These are phyloP conservation scores for Astrocystis sublimbata DNA, from an alignment of 495 filamentous ascomycete species.

Conservation along the genomic window DNA sequence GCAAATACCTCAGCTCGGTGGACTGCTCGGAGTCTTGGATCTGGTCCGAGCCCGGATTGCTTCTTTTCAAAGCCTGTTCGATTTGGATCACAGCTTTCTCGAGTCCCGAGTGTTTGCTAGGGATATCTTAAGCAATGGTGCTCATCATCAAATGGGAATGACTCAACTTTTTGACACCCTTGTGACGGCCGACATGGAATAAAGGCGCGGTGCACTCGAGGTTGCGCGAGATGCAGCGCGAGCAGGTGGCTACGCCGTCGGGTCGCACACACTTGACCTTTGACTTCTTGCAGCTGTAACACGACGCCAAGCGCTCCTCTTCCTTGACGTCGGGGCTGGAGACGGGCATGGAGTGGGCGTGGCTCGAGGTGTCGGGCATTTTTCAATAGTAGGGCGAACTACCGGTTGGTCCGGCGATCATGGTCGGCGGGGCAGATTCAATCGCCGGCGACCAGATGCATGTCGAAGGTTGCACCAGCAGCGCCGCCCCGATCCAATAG, in stretches of 20 bases:
- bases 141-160: not conserved
- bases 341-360: too few relatives aligned
- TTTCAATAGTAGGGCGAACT: conserved; percentile 16
- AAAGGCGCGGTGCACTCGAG: conserved; percentile 65
- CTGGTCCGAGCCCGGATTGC: conserved; percentile 48
- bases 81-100: conserved; percentile 74
- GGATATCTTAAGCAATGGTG: conserved; percentile 15
- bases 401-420: too few relatives aligned
- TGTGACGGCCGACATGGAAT: conserved; percentile 69
- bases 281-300: conserved; percentile 66
- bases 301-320: conserved; percentile 54
- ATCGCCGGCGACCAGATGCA: too few relatives aligned
- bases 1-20: conserved; percentile 55
- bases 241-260: conserved; percentile 57
- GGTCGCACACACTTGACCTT: conserved; percentile 61
- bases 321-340: conserved; percentile 31
- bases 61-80: conserved; percentile 69
- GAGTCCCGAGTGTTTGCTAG: conserved; percentile 69
- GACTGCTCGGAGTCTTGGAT: conserved; percentile 57
- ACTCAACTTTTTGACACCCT: conserved; percentile 69
- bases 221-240: conserved; percentile 60
- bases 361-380: conserved; percentile 31
- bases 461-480: too few relatives aligned
- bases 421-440: too few relatives aligned
- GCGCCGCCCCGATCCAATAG: too few relatives aligned